These are phyloP conservation scores for Solidago caesia DNA, from an alignment of 129 eudicot genomes.

Conservation along the genomic window DNA sequence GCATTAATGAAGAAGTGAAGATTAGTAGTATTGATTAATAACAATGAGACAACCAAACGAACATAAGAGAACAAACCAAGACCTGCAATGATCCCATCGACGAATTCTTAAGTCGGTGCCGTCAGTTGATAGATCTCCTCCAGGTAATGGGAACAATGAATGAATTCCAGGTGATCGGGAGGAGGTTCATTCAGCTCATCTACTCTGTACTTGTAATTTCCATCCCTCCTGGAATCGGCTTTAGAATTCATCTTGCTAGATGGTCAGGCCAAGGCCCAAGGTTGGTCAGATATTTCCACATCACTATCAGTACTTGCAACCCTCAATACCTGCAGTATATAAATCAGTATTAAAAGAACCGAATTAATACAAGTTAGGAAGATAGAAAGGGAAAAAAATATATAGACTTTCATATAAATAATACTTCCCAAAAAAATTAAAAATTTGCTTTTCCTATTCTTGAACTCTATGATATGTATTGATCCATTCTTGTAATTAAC, in stretches of 20 bases:
- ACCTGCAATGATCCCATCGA: constrained; percentile 98
- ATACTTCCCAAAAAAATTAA: no score
- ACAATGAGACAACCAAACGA: constrained; percentile 1
- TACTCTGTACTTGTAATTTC: constrained; percentile 64
- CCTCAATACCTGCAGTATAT: constrained; percentile 60
- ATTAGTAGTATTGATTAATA: constrained; percentile 19
- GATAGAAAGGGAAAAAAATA: no score
- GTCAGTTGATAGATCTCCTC: constrained; percentile 94
- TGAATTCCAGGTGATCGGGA: constrained; percentile 80
- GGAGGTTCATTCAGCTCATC: constrained; percentile 86
- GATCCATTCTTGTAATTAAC: neutral
- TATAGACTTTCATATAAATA: no score
- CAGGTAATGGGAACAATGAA: constrained; percentile 90
- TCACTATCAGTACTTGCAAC: constrained; percentile 62
- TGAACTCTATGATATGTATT: neutral
- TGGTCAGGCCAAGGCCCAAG: constrained; percentile 83
- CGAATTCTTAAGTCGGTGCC: constrained; percentile 98
- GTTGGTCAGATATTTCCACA: constrained; percentile 63
- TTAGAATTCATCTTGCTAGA: constrained; percentile 60
- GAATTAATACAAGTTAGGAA: neutral
- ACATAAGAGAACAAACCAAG: neutral
- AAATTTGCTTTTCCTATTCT: no score
- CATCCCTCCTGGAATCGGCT: constrained; percentile 59
- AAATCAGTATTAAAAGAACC: neutral
- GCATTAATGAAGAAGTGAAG: constrained; percentile 31